phyloP scores from a whole-genome alignment of 441 rosid species.

The Dalechampia spathulata region DNA sequence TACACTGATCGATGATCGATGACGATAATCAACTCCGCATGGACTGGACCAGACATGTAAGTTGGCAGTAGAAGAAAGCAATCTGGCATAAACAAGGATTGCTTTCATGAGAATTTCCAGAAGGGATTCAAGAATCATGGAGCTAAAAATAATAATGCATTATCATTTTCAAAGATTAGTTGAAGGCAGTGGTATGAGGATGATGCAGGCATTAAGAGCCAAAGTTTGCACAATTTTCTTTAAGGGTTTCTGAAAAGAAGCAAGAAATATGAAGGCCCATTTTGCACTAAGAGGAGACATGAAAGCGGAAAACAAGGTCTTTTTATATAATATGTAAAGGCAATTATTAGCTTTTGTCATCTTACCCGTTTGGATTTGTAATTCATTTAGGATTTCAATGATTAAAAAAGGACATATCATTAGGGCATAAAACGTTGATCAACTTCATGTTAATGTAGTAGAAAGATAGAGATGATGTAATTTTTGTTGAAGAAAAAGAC shows the following conservation, averaged over 20 bases:
- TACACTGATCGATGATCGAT: conserved; percentile 9
- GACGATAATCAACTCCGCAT: no score
- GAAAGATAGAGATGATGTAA: no score
- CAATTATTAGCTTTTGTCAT: conserved; percentile 41
- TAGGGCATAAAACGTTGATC: no score
- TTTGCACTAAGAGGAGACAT: conserved; percentile 24
- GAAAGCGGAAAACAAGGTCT: conserved; percentile 29
- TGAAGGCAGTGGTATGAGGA: conserved; percentile 34
- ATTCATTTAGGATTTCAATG: conserved; percentile 9
- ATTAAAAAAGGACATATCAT: no score
- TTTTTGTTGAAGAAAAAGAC: no score
- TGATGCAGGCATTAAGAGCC: conserved; percentile 39
- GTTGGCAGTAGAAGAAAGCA: conserved; percentile 3
- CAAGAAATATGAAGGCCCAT: no score
- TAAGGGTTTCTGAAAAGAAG: conserved; percentile 8
- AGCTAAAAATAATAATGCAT: conserved; percentile 15
- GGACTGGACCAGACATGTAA: no score
- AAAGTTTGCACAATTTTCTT: conserved; percentile 18
- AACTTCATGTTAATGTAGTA: no score
- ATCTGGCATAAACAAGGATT: conserved; percentile 15
- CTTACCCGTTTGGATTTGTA: conserved; percentile 17
- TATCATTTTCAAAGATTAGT: conserved; percentile 2
- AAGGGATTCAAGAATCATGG: conserved; percentile 41
- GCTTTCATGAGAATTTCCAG: conserved; percentile 11
- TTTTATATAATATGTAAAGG: conserved; percentile 20